Evolutionary conservation across 2,329 filamentous ascomycete genomes (phyloP).

Genomic region (Sphaceloma murrayae): DNA sequence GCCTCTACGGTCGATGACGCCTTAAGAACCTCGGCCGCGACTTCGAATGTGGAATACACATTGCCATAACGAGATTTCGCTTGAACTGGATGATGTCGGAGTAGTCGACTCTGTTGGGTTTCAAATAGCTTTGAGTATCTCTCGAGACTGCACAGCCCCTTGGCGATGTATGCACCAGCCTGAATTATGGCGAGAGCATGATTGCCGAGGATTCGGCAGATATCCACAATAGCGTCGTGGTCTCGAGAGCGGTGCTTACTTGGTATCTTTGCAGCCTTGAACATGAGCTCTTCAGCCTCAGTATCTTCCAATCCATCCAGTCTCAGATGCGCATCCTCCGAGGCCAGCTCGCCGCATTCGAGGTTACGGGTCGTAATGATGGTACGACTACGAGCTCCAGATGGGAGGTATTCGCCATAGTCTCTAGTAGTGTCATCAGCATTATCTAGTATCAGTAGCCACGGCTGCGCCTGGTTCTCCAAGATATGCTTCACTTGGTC

Average conservation of each 20-base stretch:
- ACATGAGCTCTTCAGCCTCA: background rate
- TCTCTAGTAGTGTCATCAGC: constrained; percentile 20
- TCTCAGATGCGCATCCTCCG: background rate
- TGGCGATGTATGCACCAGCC: constrained; percentile 26
- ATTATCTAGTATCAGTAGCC: constrained; percentile 25
- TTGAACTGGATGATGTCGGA: constrained; percentile 25
- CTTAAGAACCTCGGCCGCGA: constrained; percentile 23
- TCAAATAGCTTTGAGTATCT: constrained; percentile 23
- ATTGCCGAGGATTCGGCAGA: constrained; percentile 13
- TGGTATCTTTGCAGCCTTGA: background rate
- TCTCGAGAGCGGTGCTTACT: background rate
- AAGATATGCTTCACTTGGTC: constrained; percentile 19
- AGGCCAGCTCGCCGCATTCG: background rate
- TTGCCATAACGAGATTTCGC: constrained; percentile 28
- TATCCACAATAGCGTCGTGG: background rate
- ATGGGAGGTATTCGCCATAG: background rate
- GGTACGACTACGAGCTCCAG: background rate
- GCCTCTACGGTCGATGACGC: background rate
- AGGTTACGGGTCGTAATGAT: background rate
- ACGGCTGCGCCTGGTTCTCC: constrained; percentile 18
- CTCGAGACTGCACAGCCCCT: constrained; percentile 23
- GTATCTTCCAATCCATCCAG: background rate
- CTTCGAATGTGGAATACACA: constrained; percentile 33
- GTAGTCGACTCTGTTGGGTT: constrained; percentile 24
- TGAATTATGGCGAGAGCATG: constrained; percentile 26